Conservation (phyloP, 129 eudicot species). For the Chrysanthemum lavandulifolium region DNA sequence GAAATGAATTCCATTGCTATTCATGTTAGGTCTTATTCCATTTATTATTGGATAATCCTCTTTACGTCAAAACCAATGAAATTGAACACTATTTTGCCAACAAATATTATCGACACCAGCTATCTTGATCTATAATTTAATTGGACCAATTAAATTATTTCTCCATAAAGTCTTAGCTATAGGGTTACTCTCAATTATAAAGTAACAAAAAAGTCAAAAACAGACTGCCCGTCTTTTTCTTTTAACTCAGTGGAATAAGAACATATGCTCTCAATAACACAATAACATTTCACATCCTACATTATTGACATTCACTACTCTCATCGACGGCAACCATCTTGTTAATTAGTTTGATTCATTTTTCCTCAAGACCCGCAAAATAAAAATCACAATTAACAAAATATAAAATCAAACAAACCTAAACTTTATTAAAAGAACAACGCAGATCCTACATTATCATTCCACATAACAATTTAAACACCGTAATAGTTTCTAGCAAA, state of each 20-base stretch:
- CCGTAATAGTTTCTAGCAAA: not conserved
- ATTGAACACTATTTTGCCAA: not conserved
- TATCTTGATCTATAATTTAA: not conserved
- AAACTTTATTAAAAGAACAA: not conserved
- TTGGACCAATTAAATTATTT: too few relatives aligned
- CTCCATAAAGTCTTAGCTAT: too few relatives aligned
- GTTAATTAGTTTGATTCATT: too few relatives aligned
- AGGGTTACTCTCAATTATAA: too few relatives aligned
- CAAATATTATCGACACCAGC: not conserved
- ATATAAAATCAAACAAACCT: not conserved
- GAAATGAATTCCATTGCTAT: too few relatives aligned
- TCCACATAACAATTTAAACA: slow-evolving; percentile 3
- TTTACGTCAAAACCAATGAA: not conserved
- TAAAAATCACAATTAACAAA: not conserved
- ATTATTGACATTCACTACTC: not conserved
- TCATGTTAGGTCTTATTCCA: not conserved
- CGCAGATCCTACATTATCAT: slow-evolving; percentile 25
- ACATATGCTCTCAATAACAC: not conserved
- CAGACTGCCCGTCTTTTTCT: not conserved
- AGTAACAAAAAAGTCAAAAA: not conserved
- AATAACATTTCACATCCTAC: not conserved
- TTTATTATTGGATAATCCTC: not conserved
- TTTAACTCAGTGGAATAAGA: not conserved
- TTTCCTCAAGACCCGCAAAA: not conserved
- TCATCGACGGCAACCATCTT: too few relatives aligned